Evolutionary conservation across 805 yeast species (phyloP), one percentile per base, ranked within the genome.

Genomic region (Starmerella floris): DNA sequence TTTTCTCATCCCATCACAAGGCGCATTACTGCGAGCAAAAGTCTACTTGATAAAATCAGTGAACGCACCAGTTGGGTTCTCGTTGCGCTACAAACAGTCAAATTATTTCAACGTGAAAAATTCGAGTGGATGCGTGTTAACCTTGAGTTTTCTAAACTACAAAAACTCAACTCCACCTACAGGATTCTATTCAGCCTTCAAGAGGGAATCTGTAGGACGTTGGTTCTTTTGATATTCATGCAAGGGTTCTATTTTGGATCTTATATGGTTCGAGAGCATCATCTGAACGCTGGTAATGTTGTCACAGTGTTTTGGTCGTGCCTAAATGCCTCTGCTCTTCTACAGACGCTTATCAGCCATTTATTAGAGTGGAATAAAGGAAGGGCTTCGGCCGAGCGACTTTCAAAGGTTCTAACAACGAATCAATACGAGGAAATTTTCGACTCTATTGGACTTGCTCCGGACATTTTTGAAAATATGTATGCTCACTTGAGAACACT

Each of bases 231-330:
- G 56, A 77, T 85, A 76, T 85, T 88, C 64, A 81, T 87, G 2
- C 95, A 83, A 60, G 93, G 88, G 0, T 82, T 91, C 53, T 85
- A 94, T 83, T 88, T 79, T 62, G 99, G 97, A 1, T 72, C 79
- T 23, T 67, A 67, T 35, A 69, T 82, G 65, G 77, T 84, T 3
- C 59, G 62, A 28, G 59, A 61, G 4, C 73, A 74, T 0, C 65
- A 69, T 8, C 56, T 77, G 13, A 52, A 64, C 1, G 63, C 83
- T 2, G 79, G 82, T 11, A 69, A 75, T 31, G 83, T 88, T 0
- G 63, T 91, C 39, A 79, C 95, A 0, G 80, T 94, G 31, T 84
- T 91, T 53, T 76, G 83, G 51, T 72, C 94, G 10, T 83, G 95
- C 52, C 58, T 88, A 11, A 67, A 75, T 56, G 63, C 84, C n/a